Percentiles rank a stretch among this genome's conserved stretches.
These are phyloP conservation scores for Achaetomium macrosporum DNA, from an alignment of 2,329 filamentous ascomycete genomes.

Conservation along the genomic window DNA sequence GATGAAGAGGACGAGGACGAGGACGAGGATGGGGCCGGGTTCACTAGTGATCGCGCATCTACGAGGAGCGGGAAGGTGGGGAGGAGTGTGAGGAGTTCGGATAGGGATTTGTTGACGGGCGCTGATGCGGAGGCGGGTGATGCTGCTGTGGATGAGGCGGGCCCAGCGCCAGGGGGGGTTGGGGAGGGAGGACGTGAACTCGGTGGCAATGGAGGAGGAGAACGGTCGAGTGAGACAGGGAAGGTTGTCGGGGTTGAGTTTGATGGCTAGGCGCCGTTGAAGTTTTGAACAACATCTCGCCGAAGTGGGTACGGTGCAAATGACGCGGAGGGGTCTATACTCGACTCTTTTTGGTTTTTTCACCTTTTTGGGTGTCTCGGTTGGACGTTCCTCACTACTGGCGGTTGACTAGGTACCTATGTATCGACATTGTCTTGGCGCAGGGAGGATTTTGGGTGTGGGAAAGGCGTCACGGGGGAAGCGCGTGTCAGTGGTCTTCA, in stretches of 20 bases:
- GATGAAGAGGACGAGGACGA: constrained; percentile 67
- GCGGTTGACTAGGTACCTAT: neutral
- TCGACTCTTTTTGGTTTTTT: neutral
- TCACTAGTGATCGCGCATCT: constrained; percentile 25
- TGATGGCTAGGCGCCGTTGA: constrained; percentile 26
- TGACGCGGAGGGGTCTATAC: neutral
- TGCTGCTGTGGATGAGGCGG: neutral
- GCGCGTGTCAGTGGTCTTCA: neutral
- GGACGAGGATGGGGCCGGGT: constrained; percentile 13
- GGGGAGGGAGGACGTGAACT: neutral
- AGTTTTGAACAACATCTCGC: constrained; percentile 9
- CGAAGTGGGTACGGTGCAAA: neutral
- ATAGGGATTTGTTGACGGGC: constrained; percentile 66
- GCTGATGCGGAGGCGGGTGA: constrained; percentile 60
- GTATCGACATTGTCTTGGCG: neutral
- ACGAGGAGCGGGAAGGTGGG: constrained; percentile 51
- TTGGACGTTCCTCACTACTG: neutral
- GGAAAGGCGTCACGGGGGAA: neutral
- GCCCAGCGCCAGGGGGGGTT: constrained; percentile 1
- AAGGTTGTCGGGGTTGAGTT: constrained; percentile 27
- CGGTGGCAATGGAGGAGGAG: constrained; percentile 27
- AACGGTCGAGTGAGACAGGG: neutral
- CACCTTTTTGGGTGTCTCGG: neutral
- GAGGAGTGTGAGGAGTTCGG: constrained; percentile 58
- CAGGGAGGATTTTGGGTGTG: neutral